Conservation (phyloP, 306 rosid genomes). For the Dryas alaskensis region DNA sequence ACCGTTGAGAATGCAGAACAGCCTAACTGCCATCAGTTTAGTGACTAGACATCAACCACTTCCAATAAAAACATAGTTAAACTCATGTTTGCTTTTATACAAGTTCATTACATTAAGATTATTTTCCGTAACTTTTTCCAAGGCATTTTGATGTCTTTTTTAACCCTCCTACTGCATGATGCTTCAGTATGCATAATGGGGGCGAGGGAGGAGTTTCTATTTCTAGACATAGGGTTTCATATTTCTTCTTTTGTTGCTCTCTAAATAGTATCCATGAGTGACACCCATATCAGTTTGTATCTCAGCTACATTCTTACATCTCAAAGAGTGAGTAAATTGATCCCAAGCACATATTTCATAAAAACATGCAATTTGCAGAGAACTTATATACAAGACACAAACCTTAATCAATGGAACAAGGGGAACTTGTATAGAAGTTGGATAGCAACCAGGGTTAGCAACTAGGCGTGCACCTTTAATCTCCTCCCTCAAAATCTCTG, state of each 20-base stretch:
- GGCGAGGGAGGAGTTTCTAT: background rate
- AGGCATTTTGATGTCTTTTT: background rate
- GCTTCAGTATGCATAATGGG: background rate
- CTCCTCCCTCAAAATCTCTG: constrained; percentile 75
- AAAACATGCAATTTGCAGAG: background rate
- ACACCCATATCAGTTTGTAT: background rate
- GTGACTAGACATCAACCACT: background rate
- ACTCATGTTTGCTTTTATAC: background rate
- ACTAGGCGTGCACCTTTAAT: constrained; percentile 75
- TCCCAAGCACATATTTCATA: constrained; percentile 6
- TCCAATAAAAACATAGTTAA: background rate
- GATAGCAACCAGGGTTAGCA: constrained; percentile 98
- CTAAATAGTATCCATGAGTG: background rate
- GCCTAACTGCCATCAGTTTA: constrained; percentile 15
- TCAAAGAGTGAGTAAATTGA: constrained; percentile 1
- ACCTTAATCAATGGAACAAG: constrained; percentile 92
- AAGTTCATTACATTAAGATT: background rate
- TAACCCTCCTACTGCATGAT: background rate
- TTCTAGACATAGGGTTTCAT: background rate
- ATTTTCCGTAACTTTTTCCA: background rate
- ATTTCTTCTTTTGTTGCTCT: background rate
- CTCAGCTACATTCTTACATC: background rate
- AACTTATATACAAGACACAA: constrained; percentile 23
- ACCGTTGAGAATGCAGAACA: constrained; percentile 10
- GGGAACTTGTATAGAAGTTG: constrained; percentile 90